Percentiles rank a stretch among this genome's conserved stretches.
phyloP scores from a whole-genome alignment of 768 basidiomycete species.

The Termitomyces sp. region DNA sequence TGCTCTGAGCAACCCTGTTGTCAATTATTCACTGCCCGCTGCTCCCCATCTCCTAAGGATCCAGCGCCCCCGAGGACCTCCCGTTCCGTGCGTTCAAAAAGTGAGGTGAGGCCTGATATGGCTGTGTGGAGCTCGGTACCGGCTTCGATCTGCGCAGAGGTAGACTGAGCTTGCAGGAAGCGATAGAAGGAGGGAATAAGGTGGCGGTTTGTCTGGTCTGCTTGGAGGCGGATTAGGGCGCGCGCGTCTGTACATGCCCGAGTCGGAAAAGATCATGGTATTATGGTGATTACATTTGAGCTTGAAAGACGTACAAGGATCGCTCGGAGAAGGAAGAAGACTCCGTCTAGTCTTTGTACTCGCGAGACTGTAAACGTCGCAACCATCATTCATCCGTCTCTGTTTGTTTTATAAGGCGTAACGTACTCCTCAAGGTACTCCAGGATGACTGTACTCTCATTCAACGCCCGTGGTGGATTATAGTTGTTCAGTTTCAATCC shows the following conservation, averaged over 20 bases:
- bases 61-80: conserved; percentile 40
- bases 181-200: conserved; percentile 74
- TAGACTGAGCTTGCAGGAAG: conserved; percentile 49
- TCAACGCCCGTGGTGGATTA: conserved; percentile 57
- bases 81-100: conserved; percentile 55
- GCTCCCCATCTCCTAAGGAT: conserved; percentile 37
- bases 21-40: too few species aligned
- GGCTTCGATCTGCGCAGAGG: too few species aligned
- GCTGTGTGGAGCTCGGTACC: too few species aligned
- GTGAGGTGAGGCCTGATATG: conserved; percentile 32
- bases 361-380: conserved; percentile 38
- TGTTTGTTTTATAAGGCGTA: background rate
- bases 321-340: conserved; percentile 53
- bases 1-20: conserved; percentile 72
- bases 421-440: conserved; percentile 77
- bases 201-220: conserved; percentile 61
- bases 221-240: conserved; percentile 63
- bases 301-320: conserved; percentile 50
- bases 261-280: too few species aligned
- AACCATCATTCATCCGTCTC: background rate
- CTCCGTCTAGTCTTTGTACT: conserved; percentile 42
- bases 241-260: conserved; percentile 52
- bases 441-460: conserved; percentile 79
- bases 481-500: conserved; percentile 27
- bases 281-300: background rate